Evolutionary conservation across 352 stramenopile species (phyloP).

Genomic region (Phytophthora capsici): DNA sequence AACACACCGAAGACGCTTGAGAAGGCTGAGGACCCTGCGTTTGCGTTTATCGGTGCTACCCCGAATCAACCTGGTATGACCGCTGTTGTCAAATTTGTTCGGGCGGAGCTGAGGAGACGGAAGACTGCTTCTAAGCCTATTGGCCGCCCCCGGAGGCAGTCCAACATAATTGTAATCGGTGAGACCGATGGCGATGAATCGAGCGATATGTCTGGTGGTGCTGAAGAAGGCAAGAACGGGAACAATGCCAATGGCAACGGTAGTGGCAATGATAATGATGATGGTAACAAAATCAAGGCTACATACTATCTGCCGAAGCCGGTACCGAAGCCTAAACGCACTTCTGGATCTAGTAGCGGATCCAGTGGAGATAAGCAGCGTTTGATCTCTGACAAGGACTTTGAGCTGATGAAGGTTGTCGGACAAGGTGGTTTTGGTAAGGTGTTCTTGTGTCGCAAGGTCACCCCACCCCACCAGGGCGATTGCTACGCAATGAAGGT

Average conservation of each 20-base stretch:
- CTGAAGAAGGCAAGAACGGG: slow-evolving; percentile 52
- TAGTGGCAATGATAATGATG: slow-evolving; percentile 10
- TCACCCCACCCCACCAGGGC: slow-evolving; percentile 84
- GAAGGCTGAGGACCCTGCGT: slow-evolving; percentile 82
- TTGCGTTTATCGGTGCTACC: slow-evolving; percentile 84
- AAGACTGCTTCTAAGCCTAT: slow-evolving; percentile 45
- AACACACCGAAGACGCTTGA: slow-evolving; percentile 75
- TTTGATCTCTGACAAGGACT: slow-evolving; percentile 89
- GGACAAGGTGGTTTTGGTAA: slow-evolving; percentile 98
- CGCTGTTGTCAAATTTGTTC: slow-evolving; percentile 83
- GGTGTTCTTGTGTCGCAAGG: slow-evolving; percentile 98
- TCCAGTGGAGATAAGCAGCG: slow-evolving; percentile 34
- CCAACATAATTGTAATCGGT: slow-evolving; percentile 89
- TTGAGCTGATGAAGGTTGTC: slow-evolving; percentile 98
- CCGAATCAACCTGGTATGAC: slow-evolving; percentile 85
- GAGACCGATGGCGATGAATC: slow-evolving; percentile 82
- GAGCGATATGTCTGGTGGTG: slow-evolving; percentile 73
- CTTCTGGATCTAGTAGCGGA: slow-evolving; percentile 22
- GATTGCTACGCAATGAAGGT: slow-evolving; percentile 99
- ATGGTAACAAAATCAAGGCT: slow-evolving; percentile 62
- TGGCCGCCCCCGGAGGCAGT: slow-evolving; percentile 58
- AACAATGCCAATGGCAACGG: slow-evolving; percentile 30
- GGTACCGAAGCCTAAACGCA: slow-evolving; percentile 50
- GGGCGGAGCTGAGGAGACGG: slow-evolving; percentile 59
- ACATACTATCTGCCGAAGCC: slow-evolving; percentile 87